Percentiles rank a stretch among this genome's conserved stretches.
These are phyloP conservation scores for Phytophthora parvispora DNA, from an alignment of 352 stramenopile genomes.

Conservation along the genomic window DNA sequence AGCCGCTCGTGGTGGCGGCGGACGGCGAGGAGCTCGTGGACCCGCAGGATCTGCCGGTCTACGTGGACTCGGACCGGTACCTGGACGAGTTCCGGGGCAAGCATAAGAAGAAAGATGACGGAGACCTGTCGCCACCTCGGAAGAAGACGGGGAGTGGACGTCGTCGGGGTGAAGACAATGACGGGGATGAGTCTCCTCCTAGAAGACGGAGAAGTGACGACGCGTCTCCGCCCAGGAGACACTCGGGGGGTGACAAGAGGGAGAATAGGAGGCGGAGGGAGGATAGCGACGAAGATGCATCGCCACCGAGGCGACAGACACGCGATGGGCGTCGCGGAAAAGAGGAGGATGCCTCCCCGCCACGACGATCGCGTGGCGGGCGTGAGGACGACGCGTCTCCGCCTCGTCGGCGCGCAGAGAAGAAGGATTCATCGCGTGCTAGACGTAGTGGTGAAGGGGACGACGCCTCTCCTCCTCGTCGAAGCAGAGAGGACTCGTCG, in stretches of 20 bases:
- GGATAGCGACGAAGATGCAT: slow-evolving; percentile 17
- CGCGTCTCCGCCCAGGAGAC: slow-evolving; percentile 39
- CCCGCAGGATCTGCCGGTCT: slow-evolving; percentile 72
- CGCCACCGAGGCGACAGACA: slow-evolving; percentile 28
- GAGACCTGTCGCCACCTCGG: slow-evolving; percentile 61
- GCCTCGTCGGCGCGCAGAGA: slow-evolving; percentile 2
- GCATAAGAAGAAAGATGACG: slow-evolving; percentile 20
- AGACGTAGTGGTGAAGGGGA: slow-evolving; percentile 8
- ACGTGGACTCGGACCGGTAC: slow-evolving; percentile 79
- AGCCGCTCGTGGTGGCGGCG: slow-evolving; percentile 45
- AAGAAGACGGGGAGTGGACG: slow-evolving; percentile 29
- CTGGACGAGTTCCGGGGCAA: slow-evolving; percentile 54
- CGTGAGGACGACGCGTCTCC: slow-evolving; percentile 18
- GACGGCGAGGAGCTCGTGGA: slow-evolving; percentile 66
- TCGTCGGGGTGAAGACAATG: slow-evolving; percentile 27
- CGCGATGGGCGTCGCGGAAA: neutral
- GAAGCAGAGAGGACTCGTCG: neutral
- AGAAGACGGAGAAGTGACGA: slow-evolving; percentile 34
- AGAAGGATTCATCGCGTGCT: slow-evolving; percentile 1
- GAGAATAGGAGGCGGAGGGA: slow-evolving; percentile 8
- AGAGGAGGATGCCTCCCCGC: slow-evolving; percentile 22
- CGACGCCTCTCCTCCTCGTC: slow-evolving; percentile 18
- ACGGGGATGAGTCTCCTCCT: slow-evolving; percentile 42
- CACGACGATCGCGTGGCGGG: slow-evolving; percentile 12
- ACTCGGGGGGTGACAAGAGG: neutral